Conservation (phyloP, 2,329 filamentous ascomycete genomes). For the Colletotrichum sp. region DNA sequence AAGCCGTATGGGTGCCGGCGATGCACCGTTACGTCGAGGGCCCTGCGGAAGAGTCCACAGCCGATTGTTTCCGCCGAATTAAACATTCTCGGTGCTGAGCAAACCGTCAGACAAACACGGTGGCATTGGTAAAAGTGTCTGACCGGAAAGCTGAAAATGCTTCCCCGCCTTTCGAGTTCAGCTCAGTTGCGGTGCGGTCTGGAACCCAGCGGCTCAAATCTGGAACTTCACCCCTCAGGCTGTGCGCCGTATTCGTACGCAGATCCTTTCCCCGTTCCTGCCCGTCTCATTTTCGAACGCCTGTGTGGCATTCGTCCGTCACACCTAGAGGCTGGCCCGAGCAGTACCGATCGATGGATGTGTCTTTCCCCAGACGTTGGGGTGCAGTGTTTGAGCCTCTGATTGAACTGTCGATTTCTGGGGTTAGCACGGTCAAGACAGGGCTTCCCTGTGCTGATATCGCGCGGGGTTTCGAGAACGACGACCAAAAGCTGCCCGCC, state of each 20-base stretch:
- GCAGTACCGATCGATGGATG: not conserved
- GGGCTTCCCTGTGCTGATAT: not conserved
- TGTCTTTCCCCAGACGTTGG: not conserved
- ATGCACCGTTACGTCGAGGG: not conserved
- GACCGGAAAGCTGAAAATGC: not conserved
- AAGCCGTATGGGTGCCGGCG: not conserved
- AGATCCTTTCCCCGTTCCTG: not conserved
- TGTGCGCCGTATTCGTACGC: conserved; percentile 11
- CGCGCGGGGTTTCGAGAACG: not conserved
- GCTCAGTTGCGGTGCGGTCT: not conserved
- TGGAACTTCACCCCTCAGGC: conserved; percentile 4
- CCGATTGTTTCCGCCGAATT: not conserved
- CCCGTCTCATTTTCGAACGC: not conserved
- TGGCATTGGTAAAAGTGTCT: not conserved
- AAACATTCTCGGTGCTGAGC: not conserved
- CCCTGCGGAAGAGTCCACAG: not conserved
- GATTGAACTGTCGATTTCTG: not conserved
- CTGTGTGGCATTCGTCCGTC: not conserved
- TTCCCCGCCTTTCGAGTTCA: conserved; percentile 8
- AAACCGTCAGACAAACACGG: not conserved
- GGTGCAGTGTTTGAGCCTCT: not conserved
- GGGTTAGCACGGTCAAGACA: not conserved
- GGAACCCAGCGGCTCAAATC: not conserved
- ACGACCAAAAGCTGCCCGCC: not conserved
- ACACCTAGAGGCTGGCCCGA: conserved; percentile 1